Conservation (phyloP, 306 rosid species). For the Parietaria judaica region DNA sequence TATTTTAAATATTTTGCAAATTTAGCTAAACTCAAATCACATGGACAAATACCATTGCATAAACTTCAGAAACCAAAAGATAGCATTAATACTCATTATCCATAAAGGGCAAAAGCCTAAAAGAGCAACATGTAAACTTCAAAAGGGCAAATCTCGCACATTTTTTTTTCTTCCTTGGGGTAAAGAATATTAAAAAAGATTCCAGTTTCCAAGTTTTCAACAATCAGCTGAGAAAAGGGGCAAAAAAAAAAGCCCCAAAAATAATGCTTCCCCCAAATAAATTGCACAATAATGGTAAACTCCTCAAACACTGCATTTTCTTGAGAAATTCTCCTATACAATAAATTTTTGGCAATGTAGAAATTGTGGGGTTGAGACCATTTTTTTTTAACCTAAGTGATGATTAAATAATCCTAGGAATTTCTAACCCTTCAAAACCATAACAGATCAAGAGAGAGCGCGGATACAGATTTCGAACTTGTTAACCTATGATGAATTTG, state of each 20-base stretch:
- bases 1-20: too few species aligned
- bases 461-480: conserved; percentile 7
- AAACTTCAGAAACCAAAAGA: too few species aligned
- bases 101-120: neutral
- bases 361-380: conserved; percentile 15
- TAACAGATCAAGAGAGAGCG: neutral
- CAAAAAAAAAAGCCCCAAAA: conserved; percentile 32
- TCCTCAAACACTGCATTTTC: conserved; percentile 20
- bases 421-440: conserved; percentile 26
- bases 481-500: conserved; percentile 25
- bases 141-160: conserved; percentile 5
- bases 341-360: neutral
- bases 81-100: too few species aligned
- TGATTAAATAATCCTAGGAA: conserved; percentile 20
- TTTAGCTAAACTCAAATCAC: too few species aligned
- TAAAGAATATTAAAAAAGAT: conserved; percentile 38
- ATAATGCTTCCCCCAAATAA: conserved; percentile 40
- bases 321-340: conserved; percentile 26
- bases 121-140: neutral
- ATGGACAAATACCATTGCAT: too few species aligned
- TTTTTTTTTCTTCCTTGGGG: neutral
- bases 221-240: conserved; percentile 32
- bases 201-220: conserved; percentile 17
- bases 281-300: conserved; percentile 20
- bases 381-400: neutral